Evolutionary conservation across 73 alveolate genomes (phyloP).

Genomic region (Paramecium primaurelia): DNA sequence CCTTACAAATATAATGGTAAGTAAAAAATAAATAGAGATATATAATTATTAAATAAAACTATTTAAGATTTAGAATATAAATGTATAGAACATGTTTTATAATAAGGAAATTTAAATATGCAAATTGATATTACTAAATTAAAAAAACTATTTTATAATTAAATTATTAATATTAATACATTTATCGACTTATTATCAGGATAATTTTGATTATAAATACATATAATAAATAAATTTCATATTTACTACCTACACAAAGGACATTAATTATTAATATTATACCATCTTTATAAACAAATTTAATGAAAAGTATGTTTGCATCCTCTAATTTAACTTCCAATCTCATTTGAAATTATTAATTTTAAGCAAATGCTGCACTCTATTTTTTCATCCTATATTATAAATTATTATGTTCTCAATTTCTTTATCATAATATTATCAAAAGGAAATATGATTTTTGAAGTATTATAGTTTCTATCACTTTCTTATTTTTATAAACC

Average conservation of each 20-base stretch:
- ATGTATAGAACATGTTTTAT: not conserved
- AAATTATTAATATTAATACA: not conserved
- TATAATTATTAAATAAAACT: not conserved
- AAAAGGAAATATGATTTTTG: not conserved
- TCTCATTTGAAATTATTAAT: not conserved
- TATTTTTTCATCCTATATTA: not conserved
- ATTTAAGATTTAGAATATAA: not conserved
- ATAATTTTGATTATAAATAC: not conserved
- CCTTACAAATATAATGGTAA: not conserved
- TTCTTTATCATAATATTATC: not conserved
- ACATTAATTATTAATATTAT: not conserved
- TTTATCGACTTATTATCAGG: conserved; percentile 1
- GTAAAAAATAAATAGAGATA: not conserved
- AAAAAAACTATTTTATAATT: not conserved
- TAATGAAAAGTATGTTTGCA: not conserved
- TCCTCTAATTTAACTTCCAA: not conserved
- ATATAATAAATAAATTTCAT: not conserved
- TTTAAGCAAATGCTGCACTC: not conserved
- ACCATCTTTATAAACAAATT: not conserved
- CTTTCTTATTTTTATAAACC: not conserved
- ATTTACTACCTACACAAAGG: not conserved
- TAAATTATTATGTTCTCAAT: not conserved
- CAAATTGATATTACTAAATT: not conserved
- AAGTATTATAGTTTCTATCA: not conserved
- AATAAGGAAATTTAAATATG: not conserved